Base-by-base conservation (phyloP, 73 alveolate species). In the Urostyla sp. region DNA sequence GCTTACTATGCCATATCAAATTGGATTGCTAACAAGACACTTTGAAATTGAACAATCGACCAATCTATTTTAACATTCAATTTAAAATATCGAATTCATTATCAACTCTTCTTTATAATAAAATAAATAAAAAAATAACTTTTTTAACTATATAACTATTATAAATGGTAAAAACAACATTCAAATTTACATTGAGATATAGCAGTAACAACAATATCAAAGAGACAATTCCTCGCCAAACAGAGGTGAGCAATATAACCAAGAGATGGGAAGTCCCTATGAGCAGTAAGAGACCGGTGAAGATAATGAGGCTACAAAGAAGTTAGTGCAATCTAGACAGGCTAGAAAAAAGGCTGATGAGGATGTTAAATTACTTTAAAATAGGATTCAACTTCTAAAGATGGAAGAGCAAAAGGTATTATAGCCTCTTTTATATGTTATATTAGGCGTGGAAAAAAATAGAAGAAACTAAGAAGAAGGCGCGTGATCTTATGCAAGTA, bases 1-100 rank as follows among this genome's bases (percentile, higher is more conserved):
- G 88, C 96, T 15, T 66, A 85, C 75, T 73, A 16, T 59, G 60
- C 76, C 13, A 32, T 82, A n/a, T n/a, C n/a, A n/a, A n/a, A n/a
- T n/a, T n/a, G n/a, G n/a, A n/a, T n/a, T n/a, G n/a, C n/a, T n/a
- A n/a, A n/a, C n/a, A n/a, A n/a, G n/a, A n/a, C n/a, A n/a, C n/a
- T n/a, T n/a, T n/a, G n/a, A n/a, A n/a, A n/a, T n/a, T n/a, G n/a
- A n/a, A n/a, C n/a, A n/a, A n/a, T n/a, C n/a, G n/a, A n/a, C n/a
- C n/a, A n/a, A n/a, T n/a, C n/a, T n/a, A n/a, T n/a, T n/a, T n/a
- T n/a, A n/a, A n/a, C n/a, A n/a, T n/a, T n/a, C n/a, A n/a, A n/a
- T n/a, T n/a, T n/a, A n/a, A n/a, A n/a, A n/a, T n/a, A n/a, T n/a
- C n/a, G n/a, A n/a, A n/a, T n/a, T n/a, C n/a, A n/a, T n/a, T n/a